A percentile compares a stretch with the other conserved stretches of the same genome.
Conservation (phyloP, 345 rosid species). For the Geranium brycei region DNA sequence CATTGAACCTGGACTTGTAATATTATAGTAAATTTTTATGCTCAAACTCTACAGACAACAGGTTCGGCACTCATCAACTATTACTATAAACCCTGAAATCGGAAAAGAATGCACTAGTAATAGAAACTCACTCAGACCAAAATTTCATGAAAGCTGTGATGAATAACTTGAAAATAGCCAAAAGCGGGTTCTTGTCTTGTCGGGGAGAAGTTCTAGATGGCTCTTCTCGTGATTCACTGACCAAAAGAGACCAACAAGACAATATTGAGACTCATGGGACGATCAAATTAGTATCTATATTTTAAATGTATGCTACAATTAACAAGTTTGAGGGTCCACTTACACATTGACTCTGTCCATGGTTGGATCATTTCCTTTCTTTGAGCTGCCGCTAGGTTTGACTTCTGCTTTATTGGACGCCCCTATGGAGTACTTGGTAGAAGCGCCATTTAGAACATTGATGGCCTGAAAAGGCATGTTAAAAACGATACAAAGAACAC, state of each 20-base stretch:
- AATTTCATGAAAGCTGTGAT: constrained; percentile 52
- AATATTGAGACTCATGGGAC: no score
- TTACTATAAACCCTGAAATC: no score
- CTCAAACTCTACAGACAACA: no score
- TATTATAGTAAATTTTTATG: no score
- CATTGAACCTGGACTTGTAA: no score
- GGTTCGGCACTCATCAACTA: no score
- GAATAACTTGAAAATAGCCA: constrained; percentile 39
- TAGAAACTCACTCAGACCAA: constrained; percentile 22
- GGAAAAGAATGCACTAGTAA: no score
- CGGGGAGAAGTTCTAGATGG: constrained; percentile 19
- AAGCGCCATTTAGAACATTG: constrained; percentile 9
- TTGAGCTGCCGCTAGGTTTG: constrained; percentile 15
- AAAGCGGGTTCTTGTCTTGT: constrained; percentile 33
- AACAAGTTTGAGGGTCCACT: constrained; percentile 16
- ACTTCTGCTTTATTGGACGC: constrained; percentile 15
- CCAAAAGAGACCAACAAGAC: constrained; percentile 3
- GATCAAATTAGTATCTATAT: not conserved
- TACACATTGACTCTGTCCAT: constrained; percentile 67
- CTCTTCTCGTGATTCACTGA: constrained; percentile 75
- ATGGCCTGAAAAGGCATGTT: constrained; percentile 25
- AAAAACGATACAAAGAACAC: not conserved
- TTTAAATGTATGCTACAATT: not conserved
- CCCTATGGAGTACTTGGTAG: not conserved
- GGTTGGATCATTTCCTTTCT: constrained; percentile 31